Conservation (phyloP, 768 basidiomycete species). For the Rhizopogon rudus region DNA sequence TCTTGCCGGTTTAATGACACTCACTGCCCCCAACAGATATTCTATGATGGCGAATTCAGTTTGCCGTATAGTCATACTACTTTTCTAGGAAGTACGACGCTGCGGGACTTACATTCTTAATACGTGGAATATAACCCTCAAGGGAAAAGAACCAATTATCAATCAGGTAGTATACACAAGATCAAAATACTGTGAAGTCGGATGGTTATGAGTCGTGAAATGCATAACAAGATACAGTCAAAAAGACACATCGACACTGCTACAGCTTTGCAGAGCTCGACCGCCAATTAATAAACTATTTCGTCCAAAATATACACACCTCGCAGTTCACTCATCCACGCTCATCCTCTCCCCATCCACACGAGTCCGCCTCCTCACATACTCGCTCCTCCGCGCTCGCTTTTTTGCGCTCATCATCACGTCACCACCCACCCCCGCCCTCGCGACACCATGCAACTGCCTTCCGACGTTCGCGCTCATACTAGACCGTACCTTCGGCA, state of each 20-base stretch:
- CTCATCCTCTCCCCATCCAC: conserved; percentile 11
- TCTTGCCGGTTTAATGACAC: neutral
- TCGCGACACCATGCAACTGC: conserved; percentile 19
- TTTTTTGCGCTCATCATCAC: conserved; percentile 66
- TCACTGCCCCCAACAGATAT: no score
- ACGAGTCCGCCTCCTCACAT: conserved; percentile 52
- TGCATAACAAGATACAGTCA: conserved; percentile 7
- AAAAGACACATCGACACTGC: neutral
- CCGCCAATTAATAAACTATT: no score
- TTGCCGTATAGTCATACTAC: no score
- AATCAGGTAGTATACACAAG: neutral
- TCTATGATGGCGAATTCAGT: no score
- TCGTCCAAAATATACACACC: neutral
- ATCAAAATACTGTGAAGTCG: neutral
- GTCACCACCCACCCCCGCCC: conserved; percentile 24
- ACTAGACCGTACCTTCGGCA: conserved; percentile 45
- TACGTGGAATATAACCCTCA: no score
- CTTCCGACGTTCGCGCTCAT: conserved; percentile 33
- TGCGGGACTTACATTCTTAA: no score
- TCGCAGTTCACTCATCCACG: conserved; percentile 6
- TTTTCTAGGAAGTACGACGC: no score
- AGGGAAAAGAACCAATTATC: no score
- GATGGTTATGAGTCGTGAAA: conserved; percentile 2
- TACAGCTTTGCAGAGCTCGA: no score
- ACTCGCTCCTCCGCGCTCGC: conserved; percentile 73